Evolutionary conservation across 352 stramenopile genomes (phyloP), one percentile per base, ranked within the genome.

Genomic region (Phytophthora idaei): DNA sequence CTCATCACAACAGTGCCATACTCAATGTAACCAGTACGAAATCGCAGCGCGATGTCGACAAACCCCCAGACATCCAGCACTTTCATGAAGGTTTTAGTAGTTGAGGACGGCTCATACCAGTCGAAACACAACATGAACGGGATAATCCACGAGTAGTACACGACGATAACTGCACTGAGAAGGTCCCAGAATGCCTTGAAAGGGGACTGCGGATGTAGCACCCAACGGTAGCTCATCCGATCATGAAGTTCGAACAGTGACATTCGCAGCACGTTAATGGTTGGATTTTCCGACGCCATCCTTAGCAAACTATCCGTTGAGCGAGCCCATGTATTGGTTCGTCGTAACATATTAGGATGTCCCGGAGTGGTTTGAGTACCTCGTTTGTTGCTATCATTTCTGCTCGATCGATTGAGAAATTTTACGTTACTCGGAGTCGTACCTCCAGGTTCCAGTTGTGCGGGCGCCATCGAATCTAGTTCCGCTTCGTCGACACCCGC

Each of bases 61-160:
- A 81, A 76, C 0, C 75, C 76, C 78, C 70, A 88, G 12, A 64
- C 64, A 67, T 89, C 78, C 10, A 90, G 55, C 12, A 84, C 61
- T 42, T 78, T 76, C 65, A 90, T 72, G 17, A 87, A 67, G 11
- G 74, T 53, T 1, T 56, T 78, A 15, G 72, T 79, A 8, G 34
- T 15, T 4, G 54, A 21, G 0, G 71, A 65, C 12, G 67, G 67
- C n/a, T 48, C 61, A 31, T 87, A 89, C 78, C 78, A 90, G n/a
- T 88, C 78, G 42, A 89, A 90, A 50, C 80, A 81, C 27, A 90
- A 61, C 80, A 88, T 84, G 64, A 89, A 86, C 7, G 82, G 80
- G 32, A 89, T 81, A 51, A 89, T 85, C 80, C 82, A 90, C 59
- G 79, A 88, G 71, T 90, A 90, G 69, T 83, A 89, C 27, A 89